These are phyloP conservation scores for Lineolata rhizophorae DNA, from an alignment of 495 filamentous ascomycete species.

Conservation along the genomic window DNA sequence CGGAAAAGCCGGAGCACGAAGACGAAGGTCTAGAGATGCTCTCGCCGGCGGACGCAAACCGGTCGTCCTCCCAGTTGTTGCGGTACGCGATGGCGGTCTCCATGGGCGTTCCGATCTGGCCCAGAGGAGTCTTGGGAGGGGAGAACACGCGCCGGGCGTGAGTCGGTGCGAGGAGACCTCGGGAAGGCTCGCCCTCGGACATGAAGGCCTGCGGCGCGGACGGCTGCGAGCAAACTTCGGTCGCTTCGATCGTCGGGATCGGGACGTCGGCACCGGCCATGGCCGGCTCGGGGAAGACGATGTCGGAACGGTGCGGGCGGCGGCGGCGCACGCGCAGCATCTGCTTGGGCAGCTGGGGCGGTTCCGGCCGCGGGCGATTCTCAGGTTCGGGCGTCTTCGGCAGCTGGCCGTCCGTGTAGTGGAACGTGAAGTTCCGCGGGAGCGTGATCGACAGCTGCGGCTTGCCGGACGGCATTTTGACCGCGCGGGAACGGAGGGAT, in stretches of 20 bases:
- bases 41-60: constrained; percentile 3
- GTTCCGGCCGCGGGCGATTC: constrained; percentile 18
- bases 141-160: constrained; percentile 25
- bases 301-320: constrained; percentile 21
- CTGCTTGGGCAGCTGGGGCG: constrained; percentile 26
- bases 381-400: constrained; percentile 38
- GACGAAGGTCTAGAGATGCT: constrained; percentile 32
- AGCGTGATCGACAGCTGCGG: constrained; percentile 39
- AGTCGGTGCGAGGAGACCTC: constrained; percentile 27
- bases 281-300: neutral
- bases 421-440: constrained; percentile 41
- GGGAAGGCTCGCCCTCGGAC: constrained; percentile 10
- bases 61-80: constrained; percentile 17
- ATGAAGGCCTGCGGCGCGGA: constrained; percentile 8
- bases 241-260: constrained; percentile 39
- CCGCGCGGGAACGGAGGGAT: too few species aligned
- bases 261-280: constrained; percentile 20
- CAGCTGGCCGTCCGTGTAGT: constrained; percentile 26
- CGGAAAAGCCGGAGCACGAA: constrained; percentile 38
- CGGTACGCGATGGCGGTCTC: constrained; percentile 10
- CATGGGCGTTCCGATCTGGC: constrained; percentile 26
- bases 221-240: constrained; percentile 13
- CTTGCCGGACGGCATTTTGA: constrained; percentile 13
- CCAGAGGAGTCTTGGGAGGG: constrained; percentile 38
- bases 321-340: constrained; percentile 27